Evolutionary conservation across 1,284 basidiomycete species (phyloP), one percentile per base, ranked within the genome.

Genomic region (Ceratobasidium sp.): DNA sequence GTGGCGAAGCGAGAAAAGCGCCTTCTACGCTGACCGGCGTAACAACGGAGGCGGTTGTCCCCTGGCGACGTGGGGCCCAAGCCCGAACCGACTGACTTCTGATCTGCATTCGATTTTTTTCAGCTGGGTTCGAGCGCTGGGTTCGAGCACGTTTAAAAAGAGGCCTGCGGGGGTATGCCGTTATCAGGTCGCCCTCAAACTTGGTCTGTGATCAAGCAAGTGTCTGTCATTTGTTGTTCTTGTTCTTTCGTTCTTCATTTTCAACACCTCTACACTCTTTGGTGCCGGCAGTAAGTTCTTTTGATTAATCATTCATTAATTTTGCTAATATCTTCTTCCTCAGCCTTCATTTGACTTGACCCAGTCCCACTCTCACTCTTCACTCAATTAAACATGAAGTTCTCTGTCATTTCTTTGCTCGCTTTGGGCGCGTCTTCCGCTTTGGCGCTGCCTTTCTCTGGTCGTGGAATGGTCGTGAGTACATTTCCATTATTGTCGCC

Each of bases 181-280:
- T 9, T 6, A 47, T 24, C 67, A 71, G 67, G 56, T 72, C 69
- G 33, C 57, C 48, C 57, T 67, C 66, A 17, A 17, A 15, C 69
- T 71, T 48, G 69, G 57, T 72, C 69, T 62, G 67, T 8, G 67
- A 72, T 72, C 67, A 45, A 72, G 56, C 60, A 45, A 72, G 56
- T 60, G 69, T 44, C 29, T 41, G 36, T 53, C 44, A 45, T 62
- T 60, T 48, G 53, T 62, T 72, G 41, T 47, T 72, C 22, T 41
- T 22, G 22, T 72, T 72, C 29, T 9, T 53, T 72, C 33, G 41
- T 59, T 56, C 36, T 51, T 47, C 47, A 29, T 72, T 45, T 17
- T 62, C 53, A n/a, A n/a, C 29, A 7, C 56, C 17, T 62, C 24
- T 56, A 72, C 69, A 48, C 62, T 72, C 69, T 56, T 72, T 72